Conservation (phyloP, 2,329 filamentous ascomycete genomes). For the Phialophora expanda region DNA sequence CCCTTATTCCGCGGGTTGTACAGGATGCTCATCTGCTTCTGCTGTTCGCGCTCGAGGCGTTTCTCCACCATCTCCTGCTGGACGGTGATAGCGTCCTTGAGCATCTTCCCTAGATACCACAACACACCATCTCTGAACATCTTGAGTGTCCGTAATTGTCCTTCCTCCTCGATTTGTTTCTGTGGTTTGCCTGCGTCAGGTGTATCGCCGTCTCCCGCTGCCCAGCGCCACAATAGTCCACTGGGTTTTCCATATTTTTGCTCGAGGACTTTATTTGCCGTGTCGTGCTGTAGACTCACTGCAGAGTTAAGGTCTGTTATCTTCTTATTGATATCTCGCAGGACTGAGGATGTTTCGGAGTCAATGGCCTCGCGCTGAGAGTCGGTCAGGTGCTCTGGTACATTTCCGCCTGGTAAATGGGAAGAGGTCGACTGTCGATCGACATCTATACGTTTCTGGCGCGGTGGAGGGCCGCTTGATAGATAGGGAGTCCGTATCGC, state of each 20-base stretch:
- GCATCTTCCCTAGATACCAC: constrained; percentile 75
- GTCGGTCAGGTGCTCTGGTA: constrained; percentile 71
- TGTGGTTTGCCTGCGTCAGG: constrained; percentile 58
- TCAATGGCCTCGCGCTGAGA: constrained; percentile 85
- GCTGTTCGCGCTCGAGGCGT: constrained; percentile 78
- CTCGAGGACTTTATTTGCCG: constrained; percentile 70
- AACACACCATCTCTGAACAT: constrained; percentile 81
- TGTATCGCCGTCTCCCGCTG: constrained; percentile 55
- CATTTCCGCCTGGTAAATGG: constrained; percentile 31
- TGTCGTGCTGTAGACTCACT: constrained; percentile 79
- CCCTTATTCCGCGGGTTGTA: constrained; percentile 64
- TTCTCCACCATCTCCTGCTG: constrained; percentile 95
- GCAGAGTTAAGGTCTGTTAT: constrained; percentile 81
- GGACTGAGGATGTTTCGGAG: constrained; percentile 79
- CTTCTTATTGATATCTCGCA: constrained; percentile 81
- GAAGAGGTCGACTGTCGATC: constrained; percentile 47
- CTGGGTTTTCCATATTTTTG: constrained; percentile 68
- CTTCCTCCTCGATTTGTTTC: constrained; percentile 76
- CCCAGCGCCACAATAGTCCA: constrained; percentile 70
- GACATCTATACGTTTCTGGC: constrained; percentile 41
- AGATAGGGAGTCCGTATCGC: constrained; percentile 90
- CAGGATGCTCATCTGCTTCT: constrained; percentile 85
- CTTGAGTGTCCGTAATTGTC: constrained; percentile 67
- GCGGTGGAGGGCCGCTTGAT: constrained; percentile 67
- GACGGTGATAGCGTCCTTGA: constrained; percentile 76